Evolutionary conservation across 176 grass and related monocot genomes (phyloP).

Genomic region (Oryza rufipogon): DNA sequence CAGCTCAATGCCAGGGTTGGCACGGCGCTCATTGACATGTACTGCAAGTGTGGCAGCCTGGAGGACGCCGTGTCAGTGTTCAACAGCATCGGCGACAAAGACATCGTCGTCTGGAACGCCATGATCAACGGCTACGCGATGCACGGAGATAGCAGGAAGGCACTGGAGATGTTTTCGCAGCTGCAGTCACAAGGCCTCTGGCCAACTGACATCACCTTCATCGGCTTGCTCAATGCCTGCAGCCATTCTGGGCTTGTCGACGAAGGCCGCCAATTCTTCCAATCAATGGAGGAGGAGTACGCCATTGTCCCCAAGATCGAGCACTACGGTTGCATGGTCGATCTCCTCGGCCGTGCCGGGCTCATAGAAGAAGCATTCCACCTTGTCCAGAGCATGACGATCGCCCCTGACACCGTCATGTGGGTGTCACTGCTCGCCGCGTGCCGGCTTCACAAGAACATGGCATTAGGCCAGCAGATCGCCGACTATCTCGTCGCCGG

Average conservation of each 20-base stretch:
- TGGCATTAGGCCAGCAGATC: slow-evolving; percentile 67
- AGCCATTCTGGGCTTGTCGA: slow-evolving; percentile 83
- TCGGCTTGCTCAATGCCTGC: slow-evolving; percentile 75
- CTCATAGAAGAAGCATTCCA: slow-evolving; percentile 75
- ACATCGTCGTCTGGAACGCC: slow-evolving; percentile 77
- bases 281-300: slow-evolving; percentile 60
- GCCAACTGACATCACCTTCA: slow-evolving; percentile 92
- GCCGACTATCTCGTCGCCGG: slow-evolving; percentile 65
- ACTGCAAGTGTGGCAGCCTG: slow-evolving; percentile 88
- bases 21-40: slow-evolving; percentile 91
- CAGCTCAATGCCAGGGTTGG: slow-evolving; percentile 69
- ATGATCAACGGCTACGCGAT: slow-evolving; percentile 91
- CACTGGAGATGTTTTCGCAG: slow-evolving; percentile 51
- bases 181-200: slow-evolving; percentile 42
- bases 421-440: slow-evolving; percentile 79
- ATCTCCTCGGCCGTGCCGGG: slow-evolving; percentile 75
- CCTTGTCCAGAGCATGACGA: slow-evolving; percentile 62
- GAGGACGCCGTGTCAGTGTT: slow-evolving; percentile 80
- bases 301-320: slow-evolving; percentile 80
- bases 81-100: slow-evolving; percentile 52
- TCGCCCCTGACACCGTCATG: slow-evolving; percentile 59
- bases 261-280: slow-evolving; percentile 53
- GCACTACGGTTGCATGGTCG: slow-evolving; percentile 92
- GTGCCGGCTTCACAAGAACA: slow-evolving; percentile 78
- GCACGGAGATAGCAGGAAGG: slow-evolving; percentile 65